Evolutionary conservation across 805 yeast species (phyloP).

Genomic region (Cyberlindnera mississippiensis): DNA sequence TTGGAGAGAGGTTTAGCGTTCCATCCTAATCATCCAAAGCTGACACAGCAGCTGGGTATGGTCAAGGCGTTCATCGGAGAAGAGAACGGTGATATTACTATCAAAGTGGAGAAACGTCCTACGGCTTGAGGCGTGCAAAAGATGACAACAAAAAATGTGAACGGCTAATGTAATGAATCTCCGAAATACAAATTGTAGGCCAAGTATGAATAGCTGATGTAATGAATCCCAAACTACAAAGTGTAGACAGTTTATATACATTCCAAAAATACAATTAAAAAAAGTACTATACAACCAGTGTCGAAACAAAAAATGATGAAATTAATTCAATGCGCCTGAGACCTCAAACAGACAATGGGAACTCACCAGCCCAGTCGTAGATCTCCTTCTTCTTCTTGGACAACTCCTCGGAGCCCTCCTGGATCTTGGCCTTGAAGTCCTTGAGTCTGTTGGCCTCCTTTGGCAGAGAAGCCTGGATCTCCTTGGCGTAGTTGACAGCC

Average conservation of each 20-base stretch:
- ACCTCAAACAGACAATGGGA: conserved; percentile 58
- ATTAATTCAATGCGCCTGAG: too few species aligned
- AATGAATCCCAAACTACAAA: too few species aligned
- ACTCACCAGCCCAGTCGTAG: conserved; percentile 85
- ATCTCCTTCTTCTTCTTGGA: conserved; percentile 70
- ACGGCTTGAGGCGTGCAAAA: too few species aligned
- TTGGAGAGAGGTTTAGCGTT: conserved; percentile 73
- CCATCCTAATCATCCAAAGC: conserved; percentile 47
- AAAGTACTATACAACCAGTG: conserved; percentile 2
- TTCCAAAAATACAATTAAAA: background rate
- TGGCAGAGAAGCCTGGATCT: conserved; percentile 76
- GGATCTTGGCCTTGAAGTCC: conserved; percentile 86
- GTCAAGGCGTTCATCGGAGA: conserved; percentile 46
- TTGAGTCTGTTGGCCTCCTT: conserved; percentile 91
- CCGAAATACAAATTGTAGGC: too few species aligned
- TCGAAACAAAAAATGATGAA: background rate
- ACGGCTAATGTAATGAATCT: too few species aligned
- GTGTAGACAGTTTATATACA: too few species aligned
- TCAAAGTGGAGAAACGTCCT: background rate
- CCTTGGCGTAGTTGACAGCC: conserved; percentile 72
- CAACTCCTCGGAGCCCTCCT: conserved; percentile 68
- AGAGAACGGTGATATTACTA: conserved; percentile 51
- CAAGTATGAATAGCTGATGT: too few species aligned
- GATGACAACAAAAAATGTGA: too few species aligned
- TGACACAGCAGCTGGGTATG: conserved; percentile 44